These are phyloP conservation scores for Powellomyces hirtus DNA, from an alignment of 192 early-diverging fungal genomes.

Conservation along the genomic window DNA sequence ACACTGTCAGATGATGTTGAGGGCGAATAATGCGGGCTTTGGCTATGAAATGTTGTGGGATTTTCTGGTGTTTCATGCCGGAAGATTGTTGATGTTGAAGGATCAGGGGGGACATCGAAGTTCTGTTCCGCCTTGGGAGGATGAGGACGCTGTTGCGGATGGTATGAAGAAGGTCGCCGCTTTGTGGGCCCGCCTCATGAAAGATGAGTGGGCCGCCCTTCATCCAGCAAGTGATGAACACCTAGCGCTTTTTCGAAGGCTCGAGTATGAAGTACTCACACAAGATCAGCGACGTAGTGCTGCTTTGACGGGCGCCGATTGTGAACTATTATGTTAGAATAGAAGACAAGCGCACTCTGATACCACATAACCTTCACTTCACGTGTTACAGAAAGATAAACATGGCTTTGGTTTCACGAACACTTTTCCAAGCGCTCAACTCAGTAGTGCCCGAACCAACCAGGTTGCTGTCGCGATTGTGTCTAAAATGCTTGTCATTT, in stretches of 20 bases:
- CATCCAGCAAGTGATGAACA: neutral
- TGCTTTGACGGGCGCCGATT: no score
- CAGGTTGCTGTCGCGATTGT: no score
- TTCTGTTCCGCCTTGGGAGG: neutral
- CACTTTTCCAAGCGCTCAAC: no score
- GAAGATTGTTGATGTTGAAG: neutral
- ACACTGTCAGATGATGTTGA: slow-evolving; percentile 22
- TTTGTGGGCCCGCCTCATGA: neutral
- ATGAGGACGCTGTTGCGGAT: neutral
- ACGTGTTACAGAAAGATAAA: no score
- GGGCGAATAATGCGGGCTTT: slow-evolving; percentile 19
- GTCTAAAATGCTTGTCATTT: no score
- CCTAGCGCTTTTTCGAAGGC: neutral
- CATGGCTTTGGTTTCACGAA: no score
- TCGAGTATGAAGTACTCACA: no score
- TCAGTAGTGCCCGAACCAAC: no score
- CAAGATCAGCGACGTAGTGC: no score
- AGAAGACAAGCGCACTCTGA: no score
- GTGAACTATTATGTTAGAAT: no score
- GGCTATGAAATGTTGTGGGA: slow-evolving; percentile 4
- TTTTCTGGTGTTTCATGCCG: slow-evolving; percentile 17
- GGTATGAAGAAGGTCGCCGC: neutral
- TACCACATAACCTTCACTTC: no score
- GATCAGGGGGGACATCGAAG: neutral
- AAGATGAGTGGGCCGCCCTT: neutral